Conservation (phyloP, 2,329 filamentous ascomycete genomes). For the Talaromyces sp. region DNA sequence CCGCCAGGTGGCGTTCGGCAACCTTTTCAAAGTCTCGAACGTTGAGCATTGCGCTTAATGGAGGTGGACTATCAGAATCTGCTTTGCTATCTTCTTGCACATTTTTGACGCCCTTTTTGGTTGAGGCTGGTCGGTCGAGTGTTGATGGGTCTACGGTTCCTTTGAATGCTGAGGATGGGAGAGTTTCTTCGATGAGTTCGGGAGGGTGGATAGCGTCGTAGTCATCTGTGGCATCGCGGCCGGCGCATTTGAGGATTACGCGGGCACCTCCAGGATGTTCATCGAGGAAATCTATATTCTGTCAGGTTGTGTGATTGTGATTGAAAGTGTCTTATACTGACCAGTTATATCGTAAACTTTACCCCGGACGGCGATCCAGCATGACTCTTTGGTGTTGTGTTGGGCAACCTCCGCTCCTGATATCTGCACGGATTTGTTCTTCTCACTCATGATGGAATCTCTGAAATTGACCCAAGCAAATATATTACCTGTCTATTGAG, state of each 20-base stretch:
- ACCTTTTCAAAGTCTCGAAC: constrained; percentile 41
- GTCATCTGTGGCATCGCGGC: constrained; percentile 36
- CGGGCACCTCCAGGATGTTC: constrained; percentile 36
- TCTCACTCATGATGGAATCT: neutral
- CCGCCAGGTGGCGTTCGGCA: constrained; percentile 31
- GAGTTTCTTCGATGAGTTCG: constrained; percentile 31
- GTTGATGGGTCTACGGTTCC: constrained; percentile 23
- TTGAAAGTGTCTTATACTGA: constrained; percentile 16
- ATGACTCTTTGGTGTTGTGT: constrained; percentile 49
- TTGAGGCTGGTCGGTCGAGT: constrained; percentile 24
- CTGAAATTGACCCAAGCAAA: too few relatives aligned
- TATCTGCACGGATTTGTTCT: neutral
- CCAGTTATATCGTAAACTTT: constrained; percentile 54
- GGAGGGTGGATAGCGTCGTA: constrained; percentile 38
- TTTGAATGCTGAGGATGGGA: constrained; percentile 27
- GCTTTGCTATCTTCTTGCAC: neutral
- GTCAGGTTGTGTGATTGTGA: neutral
- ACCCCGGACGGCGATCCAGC: constrained; percentile 53
- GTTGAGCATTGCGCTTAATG: constrained; percentile 36
- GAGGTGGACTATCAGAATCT: constrained; percentile 24
- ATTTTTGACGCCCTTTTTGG: neutral
- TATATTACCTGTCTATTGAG: neutral
- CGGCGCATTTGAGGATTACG: constrained; percentile 36
- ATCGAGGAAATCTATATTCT: constrained; percentile 31
- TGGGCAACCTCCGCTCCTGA: constrained; percentile 48